Base-by-base conservation (phyloP, 768 basidiomycete species). In the Lactifluus piperatus region DNA sequence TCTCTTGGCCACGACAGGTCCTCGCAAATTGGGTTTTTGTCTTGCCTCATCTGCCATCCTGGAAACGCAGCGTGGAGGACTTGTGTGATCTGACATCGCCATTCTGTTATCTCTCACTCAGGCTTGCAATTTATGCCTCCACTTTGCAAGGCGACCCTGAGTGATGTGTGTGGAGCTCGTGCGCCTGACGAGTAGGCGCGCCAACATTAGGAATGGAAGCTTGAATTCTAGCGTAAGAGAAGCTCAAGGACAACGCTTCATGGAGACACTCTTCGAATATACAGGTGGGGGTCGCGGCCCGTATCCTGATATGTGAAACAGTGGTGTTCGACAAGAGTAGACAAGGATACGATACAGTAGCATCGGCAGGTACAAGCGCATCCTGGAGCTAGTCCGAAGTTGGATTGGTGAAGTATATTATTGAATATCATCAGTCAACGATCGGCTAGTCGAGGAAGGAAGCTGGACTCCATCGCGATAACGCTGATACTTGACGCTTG, bases 191-290 rank as follows among this genome's bases (percentile, higher is more conserved):
- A 49, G 26, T 10, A 8, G 34, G 43, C n/a, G 8, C 7, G 32
- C 54, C 48, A 41, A 45, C 27, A 30, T 27, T 22, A 26, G 24
- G 48, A 50, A 60, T 50, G 48, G 47, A 41, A 60, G 54, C 10
- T 32, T 24, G 24, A 41, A n/a, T 36, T 11, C 24, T 49, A 26
- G 46, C 46, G 37, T 54, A 43, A 54, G 29, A 54, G 47, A 59
- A 58, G 54, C 18, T 5, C 46, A 45, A 24, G 53, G 2, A 26
- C n/a, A 43, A 10, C 46, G 29, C 18, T 26, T 27, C 53, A 22
- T 44, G 46, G 47, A 20, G 8, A 51, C 22, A 32, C 36, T 24
- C 47, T 44, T 41, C 32, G 13, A 10, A 18, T 43, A 50, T 43
- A 11, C 29, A 4, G 37, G 26, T 27, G 27, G 46, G 20, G 22